Evolutionary conservation across 768 basidiomycete species (phyloP), one percentile per base, ranked within the genome.

Genomic region (Tubosaeta sp.): DNA sequence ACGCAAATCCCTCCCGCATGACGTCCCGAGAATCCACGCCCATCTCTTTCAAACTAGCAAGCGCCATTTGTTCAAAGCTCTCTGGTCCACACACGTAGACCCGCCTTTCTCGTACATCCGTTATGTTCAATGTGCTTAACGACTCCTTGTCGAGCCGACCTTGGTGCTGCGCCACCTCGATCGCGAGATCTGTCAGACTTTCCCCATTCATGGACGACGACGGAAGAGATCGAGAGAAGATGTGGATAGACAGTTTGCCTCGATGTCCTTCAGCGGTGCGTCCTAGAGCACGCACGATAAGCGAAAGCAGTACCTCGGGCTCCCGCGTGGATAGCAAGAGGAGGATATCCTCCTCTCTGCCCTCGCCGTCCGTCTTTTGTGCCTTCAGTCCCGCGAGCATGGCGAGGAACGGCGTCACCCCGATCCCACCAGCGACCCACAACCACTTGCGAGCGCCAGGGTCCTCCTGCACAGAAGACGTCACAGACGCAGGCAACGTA

Each of bases 341-440:
- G 0, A 65, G 59, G 34, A 85, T 72, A 49, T 80, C 72, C 24
- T 63, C 59, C 25, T n/a, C 31, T 11, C 4, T 12, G 2, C n/a
- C 9, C 3, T n/a, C 38, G 3, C 29, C 3, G 8, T 24, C 11
- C 0, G 2, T 19, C 16, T 35, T 42, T 19, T 30, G 38, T 34
- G 47, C 46, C 24, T 43, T 34, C 46, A 59, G 25, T 47, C 61
- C 25, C 46, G 48, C 44, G 4, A 84, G 66, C 81, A 84, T 81
- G 29, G 76, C 76, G 27, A 86, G 62, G 66, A 83, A 86, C 0
- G 83, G 83, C 14, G 84, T 86, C 41, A 86, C 52, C 3, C 84
- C 84, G 47, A 86, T 84, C 1, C 84, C 83, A 19, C 82, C 82
- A 0, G 82, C 82, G 14, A 80, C 52, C 81, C 80, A 84, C 36